Evolutionary conservation across 2,329 filamentous ascomycete genomes (phyloP).

Genomic region (Lasiodiplodia sp.): DNA sequence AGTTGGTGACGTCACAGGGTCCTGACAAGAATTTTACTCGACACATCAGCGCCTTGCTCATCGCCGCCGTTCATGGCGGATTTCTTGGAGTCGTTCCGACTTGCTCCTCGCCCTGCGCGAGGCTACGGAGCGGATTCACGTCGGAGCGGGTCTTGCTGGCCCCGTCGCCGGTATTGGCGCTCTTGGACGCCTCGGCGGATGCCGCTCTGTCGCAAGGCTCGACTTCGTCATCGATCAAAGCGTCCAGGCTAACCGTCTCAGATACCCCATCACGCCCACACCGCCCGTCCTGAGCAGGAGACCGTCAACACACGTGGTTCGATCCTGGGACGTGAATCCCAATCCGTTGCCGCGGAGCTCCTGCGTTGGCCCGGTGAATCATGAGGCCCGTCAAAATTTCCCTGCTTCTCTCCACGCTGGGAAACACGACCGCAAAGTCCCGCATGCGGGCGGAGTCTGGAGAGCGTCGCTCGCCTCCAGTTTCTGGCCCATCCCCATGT

Average conservation of each 20-base stretch:
- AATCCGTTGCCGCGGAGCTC: constrained; percentile 13
- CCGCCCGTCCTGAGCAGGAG: constrained; percentile 22
- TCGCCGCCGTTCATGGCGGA: background rate
- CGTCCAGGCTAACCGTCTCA: background rate
- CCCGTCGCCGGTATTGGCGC: constrained; percentile 10
- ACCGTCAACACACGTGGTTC: constrained; percentile 24
- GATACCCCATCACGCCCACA: background rate
- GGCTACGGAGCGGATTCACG: constrained; percentile 5
- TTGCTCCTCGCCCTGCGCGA: constrained; percentile 15
- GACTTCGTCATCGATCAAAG: constrained; percentile 14
- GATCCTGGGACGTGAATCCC: constrained; percentile 21
- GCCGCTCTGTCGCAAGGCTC: constrained; percentile 25
- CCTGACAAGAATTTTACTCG: background rate
- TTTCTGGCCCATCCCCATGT: constrained; percentile 6
- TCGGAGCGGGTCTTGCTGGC: constrained; percentile 17
- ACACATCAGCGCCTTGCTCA: background rate
- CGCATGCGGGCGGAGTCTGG: constrained; percentile 23
- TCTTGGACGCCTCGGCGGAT: constrained; percentile 14
- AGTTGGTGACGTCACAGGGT: constrained; percentile 16
- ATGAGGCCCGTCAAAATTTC: constrained; percentile 6
- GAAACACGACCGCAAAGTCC: constrained; percentile 10
- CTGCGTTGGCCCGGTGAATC: constrained; percentile 6
- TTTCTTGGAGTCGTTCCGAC: background rate
- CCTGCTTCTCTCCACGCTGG: constrained; percentile 1
- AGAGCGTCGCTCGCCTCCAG: constrained; percentile 11